These are phyloP conservation scores for Macroventuria anomochaeta DNA, from an alignment of 2,329 filamentous ascomycete genomes.

Conservation along the genomic window DNA sequence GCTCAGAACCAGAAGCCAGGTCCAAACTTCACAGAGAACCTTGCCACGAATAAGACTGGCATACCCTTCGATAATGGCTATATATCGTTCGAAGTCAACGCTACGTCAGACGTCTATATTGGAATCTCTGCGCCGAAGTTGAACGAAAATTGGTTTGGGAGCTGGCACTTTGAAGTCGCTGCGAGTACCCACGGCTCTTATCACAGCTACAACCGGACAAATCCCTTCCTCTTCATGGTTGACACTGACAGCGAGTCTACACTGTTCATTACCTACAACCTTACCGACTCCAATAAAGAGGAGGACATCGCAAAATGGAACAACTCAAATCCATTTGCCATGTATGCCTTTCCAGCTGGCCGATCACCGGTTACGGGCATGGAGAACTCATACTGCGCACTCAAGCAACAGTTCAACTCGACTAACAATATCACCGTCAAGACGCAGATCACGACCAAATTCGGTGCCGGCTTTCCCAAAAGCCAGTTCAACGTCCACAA, in stretches of 20 bases:
- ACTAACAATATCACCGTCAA: slow-evolving; percentile 62
- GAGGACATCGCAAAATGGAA: slow-evolving; percentile 62
- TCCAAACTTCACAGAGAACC: slow-evolving; percentile 58
- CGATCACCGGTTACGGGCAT: slow-evolving; percentile 68
- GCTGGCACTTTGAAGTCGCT: slow-evolving; percentile 82
- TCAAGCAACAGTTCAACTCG: slow-evolving; percentile 70
- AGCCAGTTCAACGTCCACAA: slow-evolving; percentile 86
- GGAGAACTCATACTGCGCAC: slow-evolving; percentile 80
- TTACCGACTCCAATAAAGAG: slow-evolving; percentile 61
- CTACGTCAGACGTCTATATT: slow-evolving; percentile 74
- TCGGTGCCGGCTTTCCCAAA: slow-evolving; percentile 68
- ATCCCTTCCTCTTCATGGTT: slow-evolving; percentile 74
- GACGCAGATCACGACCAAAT: slow-evolving; percentile 72
- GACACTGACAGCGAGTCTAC: slow-evolving; percentile 84
- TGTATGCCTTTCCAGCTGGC: slow-evolving; percentile 75
- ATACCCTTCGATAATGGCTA: slow-evolving; percentile 71
- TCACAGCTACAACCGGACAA: slow-evolving; percentile 66
- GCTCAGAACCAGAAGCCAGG: slow-evolving; percentile 70
- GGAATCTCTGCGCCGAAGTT: slow-evolving; percentile 74
- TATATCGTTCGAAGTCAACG: slow-evolving; percentile 67
- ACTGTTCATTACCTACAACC: slow-evolving; percentile 77
- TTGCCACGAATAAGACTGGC: slow-evolving; percentile 49
- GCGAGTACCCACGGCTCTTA: slow-evolving; percentile 81
- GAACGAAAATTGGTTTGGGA: slow-evolving; percentile 63
- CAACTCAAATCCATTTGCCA: slow-evolving; percentile 66